Percentiles rank a stretch among this genome's conserved stretches.
Conservation (phyloP, 495 filamentous ascomycete species). For the Oleoguttula mirabilis region DNA sequence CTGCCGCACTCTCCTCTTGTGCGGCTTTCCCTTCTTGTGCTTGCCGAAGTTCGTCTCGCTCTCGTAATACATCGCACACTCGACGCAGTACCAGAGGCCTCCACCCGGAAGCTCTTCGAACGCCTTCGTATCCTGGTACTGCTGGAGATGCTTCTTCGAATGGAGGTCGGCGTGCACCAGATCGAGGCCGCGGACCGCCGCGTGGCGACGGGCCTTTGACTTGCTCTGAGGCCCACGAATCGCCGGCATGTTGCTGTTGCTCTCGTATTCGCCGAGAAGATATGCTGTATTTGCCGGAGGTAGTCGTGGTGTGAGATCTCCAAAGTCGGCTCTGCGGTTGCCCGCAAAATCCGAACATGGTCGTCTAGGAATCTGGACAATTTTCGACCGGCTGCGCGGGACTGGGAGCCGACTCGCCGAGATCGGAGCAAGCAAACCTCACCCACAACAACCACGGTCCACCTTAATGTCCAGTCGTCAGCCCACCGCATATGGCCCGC, state of each 20-base stretch:
- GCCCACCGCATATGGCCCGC: too few species aligned
- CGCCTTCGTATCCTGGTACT: conserved; percentile 66
- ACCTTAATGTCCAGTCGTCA: too few species aligned
- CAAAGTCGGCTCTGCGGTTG: too few species aligned
- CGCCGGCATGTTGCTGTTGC: too few species aligned
- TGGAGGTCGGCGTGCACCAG: conserved; percentile 72
- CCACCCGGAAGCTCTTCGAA: conserved; percentile 77
- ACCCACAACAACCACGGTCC: too few species aligned
- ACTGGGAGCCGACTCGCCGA: too few species aligned
- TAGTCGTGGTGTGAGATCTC: background rate
- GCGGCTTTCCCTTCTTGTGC: conserved; percentile 77
- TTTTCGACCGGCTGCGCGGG: too few species aligned
- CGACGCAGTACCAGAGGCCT: conserved; percentile 74
- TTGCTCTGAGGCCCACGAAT: conserved; percentile 23
- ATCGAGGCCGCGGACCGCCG: conserved; percentile 54
- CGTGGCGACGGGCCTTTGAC: conserved; percentile 49
- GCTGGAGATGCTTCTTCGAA: conserved; percentile 61
- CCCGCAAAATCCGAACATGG: too few species aligned
- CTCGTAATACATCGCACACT: conserved; percentile 95
- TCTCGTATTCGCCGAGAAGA: too few species aligned
- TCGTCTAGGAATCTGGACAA: too few species aligned
- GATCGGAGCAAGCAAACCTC: too few species aligned
- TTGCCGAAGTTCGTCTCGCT: conserved; percentile 61
- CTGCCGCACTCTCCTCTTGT: conserved; percentile 74
- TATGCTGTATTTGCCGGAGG: too few species aligned